These are phyloP conservation scores for Pseudocercospora pini-densiflorae DNA, from an alignment of 2,329 filamentous ascomycete genomes.

Conservation along the genomic window DNA sequence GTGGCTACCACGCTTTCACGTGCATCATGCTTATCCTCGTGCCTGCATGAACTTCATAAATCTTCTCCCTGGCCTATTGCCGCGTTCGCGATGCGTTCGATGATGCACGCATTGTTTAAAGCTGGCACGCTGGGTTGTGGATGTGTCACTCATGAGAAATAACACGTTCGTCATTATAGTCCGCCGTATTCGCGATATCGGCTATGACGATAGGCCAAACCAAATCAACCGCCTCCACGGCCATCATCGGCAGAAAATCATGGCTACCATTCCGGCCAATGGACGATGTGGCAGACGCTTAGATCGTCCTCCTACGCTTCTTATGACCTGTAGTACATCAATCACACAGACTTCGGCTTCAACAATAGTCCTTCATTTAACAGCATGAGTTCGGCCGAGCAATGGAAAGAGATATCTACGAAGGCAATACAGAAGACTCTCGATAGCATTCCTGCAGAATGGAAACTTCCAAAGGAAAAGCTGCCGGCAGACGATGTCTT, in stretches of 20 bases:
- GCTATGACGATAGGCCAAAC: neutral
- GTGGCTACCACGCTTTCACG: neutral
- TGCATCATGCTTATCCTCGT: neutral
- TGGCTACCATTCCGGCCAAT: neutral
- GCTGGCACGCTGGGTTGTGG: neutral
- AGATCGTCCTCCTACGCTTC: neutral
- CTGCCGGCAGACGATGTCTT: conserved; percentile 54
- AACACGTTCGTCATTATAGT: neutral
- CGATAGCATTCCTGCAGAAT: conserved; percentile 61
- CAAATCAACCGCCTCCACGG: no score
- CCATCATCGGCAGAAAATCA: neutral
- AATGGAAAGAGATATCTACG: conserved; percentile 51
- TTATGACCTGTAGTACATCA: neutral
- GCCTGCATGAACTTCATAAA: neutral
- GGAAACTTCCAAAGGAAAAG: conserved; percentile 58
- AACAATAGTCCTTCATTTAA: no score
- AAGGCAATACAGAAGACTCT: conserved; percentile 50
- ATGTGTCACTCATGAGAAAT: neutral
- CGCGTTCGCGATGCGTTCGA: neutral
- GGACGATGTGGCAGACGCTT: neutral
- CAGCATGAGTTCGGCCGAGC: neutral
- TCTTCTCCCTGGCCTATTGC: neutral
- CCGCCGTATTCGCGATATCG: neutral
- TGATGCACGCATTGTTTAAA: neutral
- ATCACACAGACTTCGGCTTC: no score